These are phyloP conservation scores for Microdochium bolleyi DNA, from an alignment of 2,329 filamentous ascomycete species.

Conservation along the genomic window DNA sequence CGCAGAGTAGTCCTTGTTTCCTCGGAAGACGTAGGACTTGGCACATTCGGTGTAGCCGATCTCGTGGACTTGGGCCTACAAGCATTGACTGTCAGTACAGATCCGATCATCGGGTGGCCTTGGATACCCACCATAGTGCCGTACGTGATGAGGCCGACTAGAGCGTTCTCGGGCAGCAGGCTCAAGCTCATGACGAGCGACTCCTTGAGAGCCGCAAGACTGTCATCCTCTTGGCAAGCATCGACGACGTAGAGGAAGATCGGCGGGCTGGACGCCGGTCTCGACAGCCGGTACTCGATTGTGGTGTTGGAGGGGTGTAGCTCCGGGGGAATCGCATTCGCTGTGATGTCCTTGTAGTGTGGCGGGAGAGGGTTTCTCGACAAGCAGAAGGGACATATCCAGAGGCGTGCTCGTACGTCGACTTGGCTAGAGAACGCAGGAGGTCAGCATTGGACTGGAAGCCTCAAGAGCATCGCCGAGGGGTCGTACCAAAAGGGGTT, in stretches of 20 bases:
- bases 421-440: conserved; percentile 52
- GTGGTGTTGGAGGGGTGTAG: conserved; percentile 76
- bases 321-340: conserved; percentile 75
- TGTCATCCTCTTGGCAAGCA: conserved; percentile 83
- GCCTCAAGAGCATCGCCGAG: conserved; percentile 2
- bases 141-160: conserved; percentile 78
- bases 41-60: conserved; percentile 97
- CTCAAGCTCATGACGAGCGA: conserved; percentile 81
- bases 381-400: conserved; percentile 85
- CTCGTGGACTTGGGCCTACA: conserved; percentile 86
- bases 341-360: conserved; percentile 85
- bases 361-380: conserved; percentile 75
- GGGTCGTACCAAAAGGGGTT: conserved; percentile 84
- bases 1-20: conserved; percentile 94
- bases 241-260: conserved; percentile 87
- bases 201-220: conserved; percentile 74
- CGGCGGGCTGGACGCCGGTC: conserved; percentile 75
- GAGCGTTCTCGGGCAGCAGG: conserved; percentile 70
- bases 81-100: conserved; percentile 12
- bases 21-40: conserved; percentile 97
- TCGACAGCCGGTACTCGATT: conserved; percentile 78
- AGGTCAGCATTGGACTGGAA: conserved; percentile 11
- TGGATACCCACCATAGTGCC: conserved; percentile 72
- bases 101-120: background rate
- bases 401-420: conserved; percentile 73